phyloP scores from a whole-genome alignment of 768 basidiomycete genomes.

The Tulasnella sp. region DNA sequence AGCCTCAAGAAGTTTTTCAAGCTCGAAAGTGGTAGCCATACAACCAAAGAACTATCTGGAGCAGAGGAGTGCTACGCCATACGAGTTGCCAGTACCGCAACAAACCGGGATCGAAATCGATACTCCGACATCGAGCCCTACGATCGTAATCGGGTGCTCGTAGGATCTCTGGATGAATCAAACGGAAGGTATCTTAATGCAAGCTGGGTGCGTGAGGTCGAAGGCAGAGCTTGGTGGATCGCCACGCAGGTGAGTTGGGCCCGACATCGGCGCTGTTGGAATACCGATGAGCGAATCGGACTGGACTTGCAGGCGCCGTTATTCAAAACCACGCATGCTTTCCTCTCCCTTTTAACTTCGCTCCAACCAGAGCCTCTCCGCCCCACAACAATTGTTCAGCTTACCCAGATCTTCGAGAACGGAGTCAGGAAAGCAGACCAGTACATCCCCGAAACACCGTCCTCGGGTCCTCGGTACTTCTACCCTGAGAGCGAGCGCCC shows the following conservation, averaged over 20 bases:
- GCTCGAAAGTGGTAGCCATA: background rate
- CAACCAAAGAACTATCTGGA: slow-evolving; percentile 21
- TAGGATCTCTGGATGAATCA: slow-evolving; percentile 38
- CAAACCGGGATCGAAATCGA: slow-evolving; percentile 60
- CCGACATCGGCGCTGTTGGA: background rate
- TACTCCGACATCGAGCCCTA: slow-evolving; percentile 77
- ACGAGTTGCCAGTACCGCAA: background rate
- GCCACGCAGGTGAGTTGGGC: slow-evolving; percentile 60
- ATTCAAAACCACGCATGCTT: slow-evolving; percentile 68
- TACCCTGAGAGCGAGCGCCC: slow-evolving; percentile 47
- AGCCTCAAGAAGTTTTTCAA: background rate
- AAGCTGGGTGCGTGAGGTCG: slow-evolving; percentile 78
- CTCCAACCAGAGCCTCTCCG: slow-evolving; percentile 46
- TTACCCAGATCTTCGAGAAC: slow-evolving; percentile 72
- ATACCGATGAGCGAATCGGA: background rate
- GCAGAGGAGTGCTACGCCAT: slow-evolving; percentile 9
- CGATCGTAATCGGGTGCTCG: slow-evolving; percentile 70
- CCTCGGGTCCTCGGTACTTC: background rate
- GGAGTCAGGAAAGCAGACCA: slow-evolving; percentile 73
- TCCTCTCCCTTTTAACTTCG: slow-evolving; percentile 66
- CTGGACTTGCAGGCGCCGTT: slow-evolving; percentile 59
- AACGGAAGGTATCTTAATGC: slow-evolving; percentile 71
- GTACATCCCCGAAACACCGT: slow-evolving; percentile 63
- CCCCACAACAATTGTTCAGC: slow-evolving; percentile 77
- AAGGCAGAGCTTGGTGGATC: slow-evolving; percentile 79